These are phyloP conservation scores for Malus hybrid DNA, from an alignment of 331 rosid species.

Conservation along the genomic window DNA sequence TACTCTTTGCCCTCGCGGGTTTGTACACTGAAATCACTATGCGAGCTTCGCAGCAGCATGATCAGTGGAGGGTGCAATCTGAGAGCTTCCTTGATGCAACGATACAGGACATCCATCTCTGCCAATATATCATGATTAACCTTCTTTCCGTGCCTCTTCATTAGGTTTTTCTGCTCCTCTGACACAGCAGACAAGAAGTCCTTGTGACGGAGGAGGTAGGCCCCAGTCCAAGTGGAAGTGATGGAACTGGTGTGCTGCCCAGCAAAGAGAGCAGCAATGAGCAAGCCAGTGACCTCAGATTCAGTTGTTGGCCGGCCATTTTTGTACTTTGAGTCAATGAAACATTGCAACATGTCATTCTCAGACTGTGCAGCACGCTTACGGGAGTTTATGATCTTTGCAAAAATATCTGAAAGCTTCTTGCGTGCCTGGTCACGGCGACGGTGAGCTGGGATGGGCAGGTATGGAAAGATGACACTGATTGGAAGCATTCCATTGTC, in stretches of 20 bases:
- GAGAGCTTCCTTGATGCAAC: slow-evolving; percentile 85
- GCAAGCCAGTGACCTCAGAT: slow-evolving; percentile 58
- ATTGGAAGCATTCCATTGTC: slow-evolving; percentile 79
- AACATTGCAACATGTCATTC: slow-evolving; percentile 87
- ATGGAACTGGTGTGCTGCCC: slow-evolving; percentile 78
- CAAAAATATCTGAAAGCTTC: slow-evolving; percentile 69
- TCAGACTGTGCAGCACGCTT: slow-evolving; percentile 42
- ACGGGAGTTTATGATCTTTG: slow-evolving; percentile 56
- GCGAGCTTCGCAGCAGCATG: slow-evolving; percentile 75
- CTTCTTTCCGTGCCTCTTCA: slow-evolving; percentile 61
- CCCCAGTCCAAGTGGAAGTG: slow-evolving; percentile 86
- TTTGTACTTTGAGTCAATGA: slow-evolving; percentile 85
- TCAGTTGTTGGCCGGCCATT: slow-evolving; percentile 76
- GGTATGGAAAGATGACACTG: slow-evolving; percentile 76
- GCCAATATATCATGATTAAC: slow-evolving; percentile 82
- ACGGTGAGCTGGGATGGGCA: slow-evolving; percentile 85
- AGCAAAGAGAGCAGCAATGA: slow-evolving; percentile 74
- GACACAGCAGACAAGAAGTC: slow-evolving; percentile 54
- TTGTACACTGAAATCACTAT: slow-evolving; percentile 57
- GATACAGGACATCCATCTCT: slow-evolving; percentile 76
- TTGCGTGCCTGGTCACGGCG: slow-evolving; percentile 76
- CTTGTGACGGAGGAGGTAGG: slow-evolving; percentile 64
- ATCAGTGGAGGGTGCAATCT: slow-evolving; percentile 73
- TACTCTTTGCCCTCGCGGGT: slow-evolving; percentile 69
- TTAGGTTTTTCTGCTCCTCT: slow-evolving; percentile 60